Base-by-base conservation (phyloP, 2,329 filamentous ascomycete species). In the Fusarium clavum region DNA sequence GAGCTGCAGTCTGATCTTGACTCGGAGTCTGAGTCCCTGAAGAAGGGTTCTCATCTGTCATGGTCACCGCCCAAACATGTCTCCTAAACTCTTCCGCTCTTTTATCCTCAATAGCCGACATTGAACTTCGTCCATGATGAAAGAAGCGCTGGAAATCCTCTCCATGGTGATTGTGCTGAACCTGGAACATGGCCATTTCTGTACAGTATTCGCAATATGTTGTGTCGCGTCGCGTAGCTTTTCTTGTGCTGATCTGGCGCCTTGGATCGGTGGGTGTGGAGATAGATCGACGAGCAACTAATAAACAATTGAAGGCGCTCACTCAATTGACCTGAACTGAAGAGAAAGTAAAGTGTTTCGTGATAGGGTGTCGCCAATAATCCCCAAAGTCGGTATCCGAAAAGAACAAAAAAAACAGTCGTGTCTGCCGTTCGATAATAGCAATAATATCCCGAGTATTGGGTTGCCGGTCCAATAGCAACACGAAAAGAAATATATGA, bases 101-200 rank as follows among this genome's bases (percentile, higher is more conserved):
- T 64, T 69, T 76, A 47, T 76, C 72, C 32, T 76, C 73, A 25
- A 76, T 57, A 18, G 73, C 72, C 22, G 74, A 67, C 74, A 76
- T 75, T 41, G 73, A 76, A 61, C 73, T 74, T 51, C 73, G 73
- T 4, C 72, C 72, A 38, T 62, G 65, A 16, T 75, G 73, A 59
- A 76, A 76, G 67, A 74, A 71, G 53, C 72, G 72, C 44, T 68
- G 74, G 45, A 76, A 76, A 32, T 76, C 73, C 18, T 70, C 57
- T 52, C 71, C 71, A 64, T 76, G 71, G 52, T 76, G 74, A 41
- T 73, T 66, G 45, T 76, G 74, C 46, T 59, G 67, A 44, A 76
- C 73, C 46, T 74, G 71, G 62, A 76, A 76, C 73, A 76, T 76
- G 64, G 40, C 41, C 53, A 56, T 56, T 25, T n/a, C 20, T 40